Conservation (phyloP, 2,329 filamentous ascomycete species). For the Colletotrichum tabaci region DNA sequence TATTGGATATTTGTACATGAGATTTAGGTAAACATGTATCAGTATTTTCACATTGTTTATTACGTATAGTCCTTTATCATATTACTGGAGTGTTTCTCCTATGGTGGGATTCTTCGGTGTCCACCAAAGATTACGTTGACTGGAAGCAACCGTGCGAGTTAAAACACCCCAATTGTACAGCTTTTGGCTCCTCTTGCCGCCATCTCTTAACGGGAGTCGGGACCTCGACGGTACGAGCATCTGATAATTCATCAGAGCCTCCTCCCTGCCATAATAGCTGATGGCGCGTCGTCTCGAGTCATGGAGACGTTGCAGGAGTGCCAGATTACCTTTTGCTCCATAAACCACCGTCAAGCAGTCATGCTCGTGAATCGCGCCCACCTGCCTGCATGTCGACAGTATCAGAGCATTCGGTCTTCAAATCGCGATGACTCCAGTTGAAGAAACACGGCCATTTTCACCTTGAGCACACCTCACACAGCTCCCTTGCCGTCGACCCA, state of each 20-base stretch:
- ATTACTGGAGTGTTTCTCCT: background rate
- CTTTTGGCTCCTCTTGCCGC: background rate
- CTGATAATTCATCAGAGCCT: background rate
- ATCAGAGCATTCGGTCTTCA: background rate
- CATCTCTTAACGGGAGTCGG: background rate
- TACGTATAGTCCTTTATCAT: background rate
- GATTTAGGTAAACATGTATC: conserved; percentile 11
- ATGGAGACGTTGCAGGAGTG: background rate
- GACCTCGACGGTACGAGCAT: background rate
- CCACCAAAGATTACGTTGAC: background rate
- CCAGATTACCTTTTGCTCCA: background rate
- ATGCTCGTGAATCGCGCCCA: background rate
- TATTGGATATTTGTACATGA: conserved; percentile 11
- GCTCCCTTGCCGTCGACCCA: conserved; percentile 77
- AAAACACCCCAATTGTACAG: background rate
- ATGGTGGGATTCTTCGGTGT: background rate
- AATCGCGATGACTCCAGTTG: conserved; percentile 16
- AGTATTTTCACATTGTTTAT: background rate
- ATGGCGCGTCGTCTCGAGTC: background rate
- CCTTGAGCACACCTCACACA: conserved; percentile 20
- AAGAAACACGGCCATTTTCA: background rate
- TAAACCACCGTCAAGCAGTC: conserved; percentile 9
- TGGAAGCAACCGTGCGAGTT: background rate
- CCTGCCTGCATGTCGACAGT: conserved; percentile 5
- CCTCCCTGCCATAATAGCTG: background rate